Evolutionary conservation across 2,329 filamentous ascomycete genomes (phyloP).

Genomic region (Fusarium nygamai): DNA sequence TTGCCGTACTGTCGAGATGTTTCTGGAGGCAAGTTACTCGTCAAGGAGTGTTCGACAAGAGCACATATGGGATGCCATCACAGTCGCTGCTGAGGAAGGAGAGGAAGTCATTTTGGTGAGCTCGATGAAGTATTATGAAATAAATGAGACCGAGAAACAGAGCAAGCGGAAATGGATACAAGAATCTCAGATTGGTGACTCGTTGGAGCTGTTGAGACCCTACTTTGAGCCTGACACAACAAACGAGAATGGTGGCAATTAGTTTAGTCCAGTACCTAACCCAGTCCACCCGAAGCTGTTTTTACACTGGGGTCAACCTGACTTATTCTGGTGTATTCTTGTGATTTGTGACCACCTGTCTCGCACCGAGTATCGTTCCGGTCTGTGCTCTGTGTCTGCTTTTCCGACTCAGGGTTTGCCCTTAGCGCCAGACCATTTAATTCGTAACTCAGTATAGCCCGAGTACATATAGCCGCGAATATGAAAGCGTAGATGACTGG

Average conservation of each 20-base stretch:
- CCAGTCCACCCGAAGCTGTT: too few species aligned
- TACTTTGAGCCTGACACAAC: not conserved
- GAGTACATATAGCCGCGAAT: not conserved
- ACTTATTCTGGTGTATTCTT: too few species aligned
- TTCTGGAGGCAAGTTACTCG: not conserved
- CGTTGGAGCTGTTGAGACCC: not conserved
- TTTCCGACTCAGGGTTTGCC: too few species aligned
- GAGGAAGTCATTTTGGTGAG: rapidly evolving
- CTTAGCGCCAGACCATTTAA: not conserved
- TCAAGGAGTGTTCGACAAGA: rapidly evolving
- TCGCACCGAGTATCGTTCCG: too few species aligned
- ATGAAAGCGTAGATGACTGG: not conserved
- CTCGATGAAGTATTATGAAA: not conserved
- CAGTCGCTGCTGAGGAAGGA: rapidly evolving
- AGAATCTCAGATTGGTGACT: rapidly evolving
- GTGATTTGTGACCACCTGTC: too few species aligned
- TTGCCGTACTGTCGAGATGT: rapidly evolving
- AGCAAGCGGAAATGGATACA: rapidly evolving
- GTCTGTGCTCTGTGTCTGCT: too few species aligned
- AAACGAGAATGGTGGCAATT: rapidly evolving
- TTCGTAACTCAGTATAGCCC: not conserved
- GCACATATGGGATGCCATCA: not conserved
- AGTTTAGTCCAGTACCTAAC: too few species aligned
- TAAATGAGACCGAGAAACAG: not conserved
- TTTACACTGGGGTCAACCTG: too few species aligned